A percentile compares a stretch with the other conserved stretches of the same genome.
These are phyloP conservation scores for Scheffersomyces lignosus DNA, from an alignment of 805 yeast species.

Conservation along the genomic window DNA sequence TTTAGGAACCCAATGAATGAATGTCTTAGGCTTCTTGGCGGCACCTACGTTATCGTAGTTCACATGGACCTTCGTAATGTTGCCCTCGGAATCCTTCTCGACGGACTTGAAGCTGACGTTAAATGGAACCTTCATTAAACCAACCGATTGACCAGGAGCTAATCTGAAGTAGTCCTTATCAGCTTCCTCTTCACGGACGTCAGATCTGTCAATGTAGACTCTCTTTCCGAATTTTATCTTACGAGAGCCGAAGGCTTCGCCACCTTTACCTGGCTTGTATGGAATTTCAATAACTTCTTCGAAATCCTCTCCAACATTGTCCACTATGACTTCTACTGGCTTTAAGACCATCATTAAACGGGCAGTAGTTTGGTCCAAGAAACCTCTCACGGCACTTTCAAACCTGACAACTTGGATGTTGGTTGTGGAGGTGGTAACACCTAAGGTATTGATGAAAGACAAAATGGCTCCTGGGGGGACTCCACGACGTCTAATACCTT, in stretches of 20 bases:
- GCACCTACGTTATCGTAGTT: constrained; percentile 68
- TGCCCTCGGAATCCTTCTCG: constrained; percentile 63
- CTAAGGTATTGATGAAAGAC: constrained; percentile 89
- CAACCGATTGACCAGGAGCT: constrained; percentile 93
- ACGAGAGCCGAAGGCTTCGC: constrained; percentile 61
- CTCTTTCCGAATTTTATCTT: constrained; percentile 72
- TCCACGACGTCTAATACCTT: constrained; percentile 94
- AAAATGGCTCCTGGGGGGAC: constrained; percentile 98
- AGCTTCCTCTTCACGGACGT: constrained; percentile 66
- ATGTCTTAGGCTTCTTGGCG: constrained; percentile 86
- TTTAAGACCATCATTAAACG: constrained; percentile 90
- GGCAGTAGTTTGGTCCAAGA: constrained; percentile 88
- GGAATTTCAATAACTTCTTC: constrained; percentile 75
- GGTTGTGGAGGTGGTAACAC: constrained; percentile 92
- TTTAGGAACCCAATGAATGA: constrained; percentile 93
- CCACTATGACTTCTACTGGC: constrained; percentile 81
- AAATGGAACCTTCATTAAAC: constrained; percentile 87
- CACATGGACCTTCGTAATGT: constrained; percentile 69
- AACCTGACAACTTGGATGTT: constrained; percentile 89
- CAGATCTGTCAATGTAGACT: constrained; percentile 84
- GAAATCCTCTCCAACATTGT: constrained; percentile 74
- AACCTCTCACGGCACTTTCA: constrained; percentile 85
- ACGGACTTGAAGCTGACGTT: constrained; percentile 70
- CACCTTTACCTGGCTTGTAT: constrained; percentile 75
- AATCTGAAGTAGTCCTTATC: constrained; percentile 83